Conservation (phyloP, 2,329 filamentous ascomycete genomes). For the Herpotrichia juniperi region DNA sequence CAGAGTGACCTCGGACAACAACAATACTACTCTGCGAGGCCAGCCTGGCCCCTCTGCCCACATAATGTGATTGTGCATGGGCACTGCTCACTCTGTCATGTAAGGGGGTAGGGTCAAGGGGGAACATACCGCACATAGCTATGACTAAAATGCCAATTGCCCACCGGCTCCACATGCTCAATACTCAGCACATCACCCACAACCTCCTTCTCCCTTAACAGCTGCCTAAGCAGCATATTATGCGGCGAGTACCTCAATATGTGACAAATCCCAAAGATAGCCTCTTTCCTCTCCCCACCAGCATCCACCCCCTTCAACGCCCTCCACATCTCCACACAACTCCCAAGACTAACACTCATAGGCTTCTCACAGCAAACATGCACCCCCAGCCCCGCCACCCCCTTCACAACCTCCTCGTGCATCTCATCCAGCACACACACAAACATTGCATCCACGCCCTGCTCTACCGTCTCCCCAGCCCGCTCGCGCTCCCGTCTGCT, state of each 20-base stretch:
- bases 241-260: slow-evolving; percentile 93
- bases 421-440: slow-evolving; percentile 85
- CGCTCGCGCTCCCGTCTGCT: slow-evolving; percentile 60
- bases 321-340: slow-evolving; percentile 77
- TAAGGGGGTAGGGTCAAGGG: too few relatives aligned
- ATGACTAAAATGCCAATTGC: slow-evolving; percentile 87
- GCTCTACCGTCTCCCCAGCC: slow-evolving; percentile 22
- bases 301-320: slow-evolving; percentile 50
- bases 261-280: slow-evolving; percentile 88
- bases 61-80: background rate
- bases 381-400: slow-evolving; percentile 69
- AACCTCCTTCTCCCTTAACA: slow-evolving; percentile 74
- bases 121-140: slow-evolving; percentile 65
- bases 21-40: too few relatives aligned
- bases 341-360: slow-evolving; percentile 76
- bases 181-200: slow-evolving; percentile 87
- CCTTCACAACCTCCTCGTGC: slow-evolving; percentile 80
- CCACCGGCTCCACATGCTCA: slow-evolving; percentile 92
- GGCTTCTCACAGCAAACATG: slow-evolving; percentile 98
- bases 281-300: slow-evolving; percentile 21
- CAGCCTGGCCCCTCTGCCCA: background rate
- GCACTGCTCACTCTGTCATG: too few relatives aligned
- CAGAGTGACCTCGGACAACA: too few relatives aligned
- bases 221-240: slow-evolving; percentile 80
- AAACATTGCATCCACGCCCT: slow-evolving; percentile 63